Conservation (phyloP, 2,329 filamentous ascomycete species). For the Colletotrichum higginsianum region DNA sequence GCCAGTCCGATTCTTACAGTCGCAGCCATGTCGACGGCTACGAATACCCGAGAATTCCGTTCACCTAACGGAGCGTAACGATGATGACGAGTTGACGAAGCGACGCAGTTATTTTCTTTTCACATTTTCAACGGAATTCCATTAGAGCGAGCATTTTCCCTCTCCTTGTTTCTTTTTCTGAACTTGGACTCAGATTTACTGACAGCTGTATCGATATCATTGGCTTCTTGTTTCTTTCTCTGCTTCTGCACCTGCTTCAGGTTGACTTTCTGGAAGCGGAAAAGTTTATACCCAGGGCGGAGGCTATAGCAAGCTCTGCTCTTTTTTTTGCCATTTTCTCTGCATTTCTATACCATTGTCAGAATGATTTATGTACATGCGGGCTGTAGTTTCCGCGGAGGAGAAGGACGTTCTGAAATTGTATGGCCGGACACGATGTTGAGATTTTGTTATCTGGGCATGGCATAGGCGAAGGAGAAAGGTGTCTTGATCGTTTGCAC, state of each 20-base stretch:
- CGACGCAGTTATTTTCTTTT: slow-evolving; percentile 41
- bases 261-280: slow-evolving; percentile 48
- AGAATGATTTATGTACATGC: slow-evolving; percentile 35
- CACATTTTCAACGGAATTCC: slow-evolving; percentile 43
- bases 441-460: slow-evolving; percentile 28
- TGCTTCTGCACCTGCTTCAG: slow-evolving; percentile 47
- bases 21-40: slow-evolving; percentile 47
- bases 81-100: slow-evolving; percentile 42
- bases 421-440: slow-evolving; percentile 34
- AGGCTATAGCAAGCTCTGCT: slow-evolving; percentile 33
- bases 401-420: not conserved
- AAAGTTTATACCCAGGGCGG: slow-evolving; percentile 56
- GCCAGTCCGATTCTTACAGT: slow-evolving; percentile 64
- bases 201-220: slow-evolving; percentile 40
- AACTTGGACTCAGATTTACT: slow-evolving; percentile 42
- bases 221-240: slow-evolving; percentile 45
- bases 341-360: slow-evolving; percentile 44
- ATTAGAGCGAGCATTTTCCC: slow-evolving; percentile 35
- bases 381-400: slow-evolving; percentile 1
- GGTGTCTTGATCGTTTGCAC: slow-evolving; percentile 49
- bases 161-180: slow-evolving; percentile 41
- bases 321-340: slow-evolving; percentile 4
- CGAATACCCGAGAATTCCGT: slow-evolving; percentile 39
- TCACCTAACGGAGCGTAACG: slow-evolving; percentile 33
- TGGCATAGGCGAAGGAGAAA: slow-evolving; percentile 30